Evolutionary conservation across 2,329 filamentous ascomycete species (phyloP), one percentile per base, ranked within the genome.

Genomic region (Monosporascus sp.): DNA sequence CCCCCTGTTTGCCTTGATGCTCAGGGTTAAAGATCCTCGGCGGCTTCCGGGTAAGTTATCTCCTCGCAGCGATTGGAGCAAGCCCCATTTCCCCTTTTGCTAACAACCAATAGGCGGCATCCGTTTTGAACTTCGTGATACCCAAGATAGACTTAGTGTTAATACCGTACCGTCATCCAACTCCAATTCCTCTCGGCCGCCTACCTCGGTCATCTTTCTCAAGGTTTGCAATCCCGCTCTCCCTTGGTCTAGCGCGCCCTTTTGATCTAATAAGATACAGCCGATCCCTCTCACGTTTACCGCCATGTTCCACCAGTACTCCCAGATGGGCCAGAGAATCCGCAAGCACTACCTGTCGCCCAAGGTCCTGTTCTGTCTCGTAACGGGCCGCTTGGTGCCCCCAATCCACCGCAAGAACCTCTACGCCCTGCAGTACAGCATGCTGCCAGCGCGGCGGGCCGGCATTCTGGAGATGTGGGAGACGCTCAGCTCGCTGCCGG

Each of bases 221-320:
- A 91, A 95, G 78, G 91, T 93, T 72, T 49, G 72, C 59, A 4
- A n/a, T 16, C 40, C 8, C 8, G 9, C 19, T 20, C 40, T 19
- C 40, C 40, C 19, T n/a, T 7, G 19, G 38, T 20, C 17, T 9
- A 17, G 38, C 44, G 8, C 16, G 4, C 35, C 4, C 37, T 46
- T 8, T n/a, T 24, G 45, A 37, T 48, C 24, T 59, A 52, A 58
- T 56, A 45, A 45, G 8, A 9, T 38, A 3, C 61, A 94, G 86
- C 93, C 93, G 3, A 88, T 96, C 7, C 93, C 94, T 2, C 82
- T 99, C 7, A 86, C 89, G 3, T 89, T 97, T 60, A 82, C 86
- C n/a, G 89, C 89, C 63, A 97, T 97, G 84, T 97, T 99, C 71
- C 84, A 95, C 56, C 92, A 97, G 65, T 99, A 99, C 73, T 96